Evolutionary conservation across 176 grass and related monocot species (phyloP).

Genomic region (Aegilops umbellulata): DNA sequence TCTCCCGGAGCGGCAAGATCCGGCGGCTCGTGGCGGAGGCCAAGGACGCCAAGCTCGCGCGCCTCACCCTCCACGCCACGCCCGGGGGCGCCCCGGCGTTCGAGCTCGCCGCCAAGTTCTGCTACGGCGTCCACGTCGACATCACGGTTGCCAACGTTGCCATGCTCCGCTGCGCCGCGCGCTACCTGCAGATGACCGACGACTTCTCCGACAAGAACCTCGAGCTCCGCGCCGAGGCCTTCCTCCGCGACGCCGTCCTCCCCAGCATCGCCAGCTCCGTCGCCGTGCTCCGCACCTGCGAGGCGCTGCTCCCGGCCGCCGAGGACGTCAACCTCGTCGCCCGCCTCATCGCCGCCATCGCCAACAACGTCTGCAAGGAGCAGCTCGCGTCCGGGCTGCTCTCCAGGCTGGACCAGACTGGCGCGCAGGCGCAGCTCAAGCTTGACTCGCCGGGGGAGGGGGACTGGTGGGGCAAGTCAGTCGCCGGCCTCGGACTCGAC

Average conservation of each 20-base stretch:
- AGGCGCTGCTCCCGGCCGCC: slow-evolving; percentile 63
- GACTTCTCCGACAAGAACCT: slow-evolving; percentile 77
- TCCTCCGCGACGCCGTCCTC: slow-evolving; percentile 68
- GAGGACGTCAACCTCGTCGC: slow-evolving; percentile 68
- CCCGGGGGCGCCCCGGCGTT: slow-evolving; percentile 71
- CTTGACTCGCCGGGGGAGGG: slow-evolving; percentile 40
- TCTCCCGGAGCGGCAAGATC: slow-evolving; percentile 89
- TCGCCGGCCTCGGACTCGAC: slow-evolving; percentile 57
- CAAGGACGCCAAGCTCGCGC: slow-evolving; percentile 69
- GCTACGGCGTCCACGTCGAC: slow-evolving; percentile 82
- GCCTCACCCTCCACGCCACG: slow-evolving; percentile 58
- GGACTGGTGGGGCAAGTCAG: slow-evolving; percentile 89
- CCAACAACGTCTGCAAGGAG: slow-evolving; percentile 86
- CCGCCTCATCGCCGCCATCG: slow-evolving; percentile 52
- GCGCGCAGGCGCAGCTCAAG: slow-evolving; percentile 25
- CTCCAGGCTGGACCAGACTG: slow-evolving; percentile 58
- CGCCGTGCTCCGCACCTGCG: slow-evolving; percentile 72
- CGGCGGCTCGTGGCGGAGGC: slow-evolving; percentile 63
- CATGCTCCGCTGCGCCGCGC: slow-evolving; percentile 67
- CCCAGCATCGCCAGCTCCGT: slow-evolving; percentile 63
- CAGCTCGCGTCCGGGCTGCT: slow-evolving; percentile 72
- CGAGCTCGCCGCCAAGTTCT: slow-evolving; percentile 88
- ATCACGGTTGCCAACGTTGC: slow-evolving; percentile 67
- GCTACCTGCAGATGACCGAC: slow-evolving; percentile 92
- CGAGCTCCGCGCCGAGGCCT: slow-evolving; percentile 57